A percentile compares a stretch with the other conserved stretches of the same genome.
Conservation (phyloP, 768 basidiomycete genomes). For the Pleurotus tuoliensis region DNA sequence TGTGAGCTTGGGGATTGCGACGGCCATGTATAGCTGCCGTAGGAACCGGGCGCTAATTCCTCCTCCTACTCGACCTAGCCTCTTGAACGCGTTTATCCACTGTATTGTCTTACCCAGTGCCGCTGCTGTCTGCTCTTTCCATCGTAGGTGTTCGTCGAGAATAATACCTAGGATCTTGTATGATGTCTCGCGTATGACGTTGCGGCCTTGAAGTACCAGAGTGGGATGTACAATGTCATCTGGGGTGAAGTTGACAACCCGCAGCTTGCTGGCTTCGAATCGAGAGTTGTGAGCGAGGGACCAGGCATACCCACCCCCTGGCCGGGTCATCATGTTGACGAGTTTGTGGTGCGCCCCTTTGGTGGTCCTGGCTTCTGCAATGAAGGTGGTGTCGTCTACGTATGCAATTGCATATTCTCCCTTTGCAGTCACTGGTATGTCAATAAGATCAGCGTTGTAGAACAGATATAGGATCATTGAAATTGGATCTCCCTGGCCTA, state of each 20-base stretch:
- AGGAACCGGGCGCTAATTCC: slow-evolving; percentile 16
- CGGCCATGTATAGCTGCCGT: slow-evolving; percentile 19
- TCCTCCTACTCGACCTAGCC: slow-evolving; percentile 8
- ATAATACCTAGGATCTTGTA: slow-evolving; percentile 25
- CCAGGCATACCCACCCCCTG: slow-evolving; percentile 15
- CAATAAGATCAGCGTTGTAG: slow-evolving; percentile 19
- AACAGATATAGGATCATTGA: slow-evolving; percentile 13
- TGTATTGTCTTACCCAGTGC: slow-evolving; percentile 7
- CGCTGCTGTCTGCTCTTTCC: slow-evolving; percentile 10
- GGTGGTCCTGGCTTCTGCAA: slow-evolving; percentile 7
- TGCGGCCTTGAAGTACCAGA: not conserved
- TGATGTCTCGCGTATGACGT: slow-evolving; percentile 10
- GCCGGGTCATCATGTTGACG: slow-evolving; percentile 11
- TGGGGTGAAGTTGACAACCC: slow-evolving; percentile 11
- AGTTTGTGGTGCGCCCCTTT: slow-evolving; percentile 3
- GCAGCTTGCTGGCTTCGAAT: slow-evolving; percentile 17
- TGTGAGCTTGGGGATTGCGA: slow-evolving; percentile 20
- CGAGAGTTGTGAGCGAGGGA: slow-evolving; percentile 15
- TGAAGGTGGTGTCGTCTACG: slow-evolving; percentile 14
- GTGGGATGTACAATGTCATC: slow-evolving; percentile 3
- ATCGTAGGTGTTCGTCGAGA: slow-evolving; percentile 16
- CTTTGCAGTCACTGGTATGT: slow-evolving; percentile 2
- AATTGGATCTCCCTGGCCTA: slow-evolving; percentile 4
- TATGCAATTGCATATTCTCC: slow-evolving; percentile 8
- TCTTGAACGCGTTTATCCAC: not conserved